A percentile compares a stretch with the other conserved stretches of the same genome.
Conservation (phyloP, 352 stramenopile species). For the Pythium monospermum region DNA sequence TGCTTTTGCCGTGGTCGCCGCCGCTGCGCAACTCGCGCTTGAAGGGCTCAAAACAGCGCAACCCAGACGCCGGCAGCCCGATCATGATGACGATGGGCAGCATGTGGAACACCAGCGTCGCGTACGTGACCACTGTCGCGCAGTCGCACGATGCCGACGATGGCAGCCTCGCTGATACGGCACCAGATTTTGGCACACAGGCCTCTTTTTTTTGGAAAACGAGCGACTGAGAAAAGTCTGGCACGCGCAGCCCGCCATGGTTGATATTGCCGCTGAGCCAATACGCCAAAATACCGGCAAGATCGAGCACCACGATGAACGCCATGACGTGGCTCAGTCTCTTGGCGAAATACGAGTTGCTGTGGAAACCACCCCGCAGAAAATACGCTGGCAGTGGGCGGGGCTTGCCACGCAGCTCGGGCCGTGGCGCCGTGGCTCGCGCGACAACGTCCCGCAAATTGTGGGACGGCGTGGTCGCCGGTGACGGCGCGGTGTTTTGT, state of each 20-base stretch:
- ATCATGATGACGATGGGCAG: conserved; percentile 56
- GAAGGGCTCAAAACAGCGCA: conserved; percentile 71
- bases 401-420: conserved; percentile 27
- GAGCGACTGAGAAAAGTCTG: conserved; percentile 31
- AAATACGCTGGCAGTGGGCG: conserved; percentile 37
- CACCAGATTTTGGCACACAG: no score
- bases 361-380: conserved; percentile 42
- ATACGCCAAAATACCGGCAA: conserved; percentile 40
- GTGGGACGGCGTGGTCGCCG: conserved; percentile 17
- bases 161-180: no score
- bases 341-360: conserved; percentile 81
- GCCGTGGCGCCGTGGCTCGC: conserved; percentile 9
- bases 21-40: conserved; percentile 26
- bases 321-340: conserved; percentile 46
- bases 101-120: conserved; percentile 64
- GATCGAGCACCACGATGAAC: conserved; percentile 32
- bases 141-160: no score
- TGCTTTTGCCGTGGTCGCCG: conserved; percentile 29
- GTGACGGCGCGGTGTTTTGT: not conserved
- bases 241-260: conserved; percentile 47
- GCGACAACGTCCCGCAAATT: conserved; percentile 22
- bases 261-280: conserved; percentile 33
- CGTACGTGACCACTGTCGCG: conserved; percentile 57
- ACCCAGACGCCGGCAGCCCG: conserved; percentile 50
- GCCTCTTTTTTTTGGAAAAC: conserved; percentile 24